Conservation (phyloP, 768 basidiomycete genomes). For the Lactifluus pinguis region DNA sequence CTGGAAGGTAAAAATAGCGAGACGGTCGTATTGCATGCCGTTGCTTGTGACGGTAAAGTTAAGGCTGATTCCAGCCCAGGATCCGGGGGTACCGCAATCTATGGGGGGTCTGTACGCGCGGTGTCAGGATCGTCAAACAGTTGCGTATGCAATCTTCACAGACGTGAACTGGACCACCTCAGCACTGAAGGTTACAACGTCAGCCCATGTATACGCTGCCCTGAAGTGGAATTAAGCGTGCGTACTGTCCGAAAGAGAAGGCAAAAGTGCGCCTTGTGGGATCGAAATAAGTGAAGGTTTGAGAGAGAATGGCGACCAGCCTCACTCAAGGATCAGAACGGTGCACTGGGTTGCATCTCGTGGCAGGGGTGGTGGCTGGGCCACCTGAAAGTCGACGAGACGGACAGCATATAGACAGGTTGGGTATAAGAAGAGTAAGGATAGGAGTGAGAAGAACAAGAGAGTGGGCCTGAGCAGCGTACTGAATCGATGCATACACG, state of each 20-base stretch:
- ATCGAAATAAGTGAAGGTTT: not conserved
- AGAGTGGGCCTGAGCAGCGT: too few species aligned
- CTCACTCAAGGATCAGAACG: not conserved
- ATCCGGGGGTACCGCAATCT: constrained; percentile 48
- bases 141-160: not conserved
- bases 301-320: not conserved
- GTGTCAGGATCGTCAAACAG: not conserved
- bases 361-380: not conserved
- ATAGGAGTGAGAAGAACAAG: not conserved
- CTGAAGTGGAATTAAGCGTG: not conserved
- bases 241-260: not conserved
- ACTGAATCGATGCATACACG: too few species aligned
- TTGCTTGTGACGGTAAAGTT: constrained; percentile 75
- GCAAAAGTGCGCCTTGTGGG: not conserved
- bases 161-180: constrained; percentile 57
- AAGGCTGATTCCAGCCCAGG: constrained; percentile 67
- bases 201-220: not conserved
- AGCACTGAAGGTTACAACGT: constrained; percentile 31
- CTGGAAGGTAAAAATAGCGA: constrained; percentile 21
- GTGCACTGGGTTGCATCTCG: not conserved
- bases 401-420: not conserved
- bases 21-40: constrained; percentile 67
- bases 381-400: not conserved
- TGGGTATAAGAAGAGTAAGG: not conserved
- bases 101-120: constrained; percentile 49